Conservation (phyloP, 441 rosid genomes). For the Pelargonium citronellum region DNA sequence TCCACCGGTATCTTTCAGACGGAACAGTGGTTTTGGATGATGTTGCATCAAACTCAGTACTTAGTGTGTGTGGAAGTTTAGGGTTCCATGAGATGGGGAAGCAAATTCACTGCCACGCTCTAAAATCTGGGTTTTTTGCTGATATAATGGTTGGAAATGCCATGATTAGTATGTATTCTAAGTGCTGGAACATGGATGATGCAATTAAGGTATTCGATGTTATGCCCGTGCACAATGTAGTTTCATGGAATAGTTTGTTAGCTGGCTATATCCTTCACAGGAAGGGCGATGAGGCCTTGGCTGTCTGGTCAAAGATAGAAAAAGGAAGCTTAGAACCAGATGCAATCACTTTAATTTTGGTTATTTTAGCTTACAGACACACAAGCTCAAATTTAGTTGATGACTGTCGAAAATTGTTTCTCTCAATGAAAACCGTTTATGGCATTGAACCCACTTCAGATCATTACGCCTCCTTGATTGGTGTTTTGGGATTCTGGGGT, state of each 20-base stretch:
- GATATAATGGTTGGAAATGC: constrained; percentile 61
- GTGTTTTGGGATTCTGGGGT: constrained; percentile 79
- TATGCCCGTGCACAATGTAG: constrained; percentile 45
- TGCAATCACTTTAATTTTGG: constrained; percentile 38
- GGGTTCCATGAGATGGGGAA: constrained; percentile 61
- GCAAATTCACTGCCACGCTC: constrained; percentile 58
- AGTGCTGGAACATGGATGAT: constrained; percentile 40
- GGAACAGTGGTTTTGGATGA: constrained; percentile 51
- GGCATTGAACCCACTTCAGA: constrained; percentile 53
- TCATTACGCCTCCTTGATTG: constrained; percentile 57
- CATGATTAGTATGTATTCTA: constrained; percentile 61
- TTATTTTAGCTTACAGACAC: constrained; percentile 51
- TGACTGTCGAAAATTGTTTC: constrained; percentile 49
- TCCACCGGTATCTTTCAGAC: constrained; percentile 32
- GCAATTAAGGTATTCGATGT: constrained; percentile 47
- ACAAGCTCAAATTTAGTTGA: constrained; percentile 47
- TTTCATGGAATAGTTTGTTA: constrained; percentile 76
- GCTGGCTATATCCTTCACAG: constrained; percentile 60
- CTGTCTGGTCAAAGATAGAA: constrained; percentile 52
- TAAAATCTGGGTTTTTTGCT: constrained; percentile 45
- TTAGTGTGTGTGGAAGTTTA: constrained; percentile 65
- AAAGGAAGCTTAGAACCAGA: constrained; percentile 44
- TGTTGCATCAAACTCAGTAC: constrained; percentile 45
- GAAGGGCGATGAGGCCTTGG: constrained; percentile 57
- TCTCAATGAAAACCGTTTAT: constrained; percentile 42